A percentile compares a stretch with the other conserved stretches of the same genome.
Conservation (phyloP, 2,329 filamentous ascomycete genomes). For the Cadophora sp. region DNA sequence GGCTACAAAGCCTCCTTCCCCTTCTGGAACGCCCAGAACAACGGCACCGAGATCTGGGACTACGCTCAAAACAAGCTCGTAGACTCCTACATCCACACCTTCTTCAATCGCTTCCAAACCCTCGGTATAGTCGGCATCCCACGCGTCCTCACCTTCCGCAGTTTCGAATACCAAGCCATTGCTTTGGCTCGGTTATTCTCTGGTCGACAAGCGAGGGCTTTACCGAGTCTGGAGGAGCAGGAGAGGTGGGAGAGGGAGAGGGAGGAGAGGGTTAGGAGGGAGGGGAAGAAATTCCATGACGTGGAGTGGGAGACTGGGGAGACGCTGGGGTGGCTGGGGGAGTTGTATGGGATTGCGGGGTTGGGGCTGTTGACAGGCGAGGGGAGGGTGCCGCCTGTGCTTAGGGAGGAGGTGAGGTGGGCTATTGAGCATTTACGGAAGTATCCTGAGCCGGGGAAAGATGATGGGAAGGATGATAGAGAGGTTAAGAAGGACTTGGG, state of each 20-base stretch:
- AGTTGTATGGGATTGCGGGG: slow-evolving; percentile 56
- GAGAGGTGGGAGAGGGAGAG: slow-evolving; percentile 55
- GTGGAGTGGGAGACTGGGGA: slow-evolving; percentile 59
- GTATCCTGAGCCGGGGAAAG: slow-evolving; percentile 50
- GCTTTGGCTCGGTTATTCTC: slow-evolving; percentile 58
- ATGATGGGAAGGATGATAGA: slow-evolving; percentile 5
- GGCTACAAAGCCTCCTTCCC: slow-evolving; percentile 86
- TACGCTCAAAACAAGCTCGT: slow-evolving; percentile 53
- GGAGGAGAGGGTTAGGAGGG: slow-evolving; percentile 39
- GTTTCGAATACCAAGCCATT: slow-evolving; percentile 63
- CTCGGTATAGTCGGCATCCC: slow-evolving; percentile 60
- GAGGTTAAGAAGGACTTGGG: not conserved
- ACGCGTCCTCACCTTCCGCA: slow-evolving; percentile 57
- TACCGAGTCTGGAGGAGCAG: slow-evolving; percentile 50
- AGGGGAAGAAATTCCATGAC: slow-evolving; percentile 57
- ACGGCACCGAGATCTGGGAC: slow-evolving; percentile 56
- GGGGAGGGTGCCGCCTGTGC: slow-evolving; percentile 53
- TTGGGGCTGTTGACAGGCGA: slow-evolving; percentile 54
- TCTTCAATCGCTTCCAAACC: slow-evolving; percentile 54
- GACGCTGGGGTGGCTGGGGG: slow-evolving; percentile 54
- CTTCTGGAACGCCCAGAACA: slow-evolving; percentile 60
- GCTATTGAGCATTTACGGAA: slow-evolving; percentile 56
- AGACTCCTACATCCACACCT: slow-evolving; percentile 59
- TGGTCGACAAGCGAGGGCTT: slow-evolving; percentile 46
- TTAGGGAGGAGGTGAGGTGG: slow-evolving; percentile 53